Evolutionary conservation across 352 stramenopile species (phyloP).

Genomic region (Globisporangium nagaii): DNA sequence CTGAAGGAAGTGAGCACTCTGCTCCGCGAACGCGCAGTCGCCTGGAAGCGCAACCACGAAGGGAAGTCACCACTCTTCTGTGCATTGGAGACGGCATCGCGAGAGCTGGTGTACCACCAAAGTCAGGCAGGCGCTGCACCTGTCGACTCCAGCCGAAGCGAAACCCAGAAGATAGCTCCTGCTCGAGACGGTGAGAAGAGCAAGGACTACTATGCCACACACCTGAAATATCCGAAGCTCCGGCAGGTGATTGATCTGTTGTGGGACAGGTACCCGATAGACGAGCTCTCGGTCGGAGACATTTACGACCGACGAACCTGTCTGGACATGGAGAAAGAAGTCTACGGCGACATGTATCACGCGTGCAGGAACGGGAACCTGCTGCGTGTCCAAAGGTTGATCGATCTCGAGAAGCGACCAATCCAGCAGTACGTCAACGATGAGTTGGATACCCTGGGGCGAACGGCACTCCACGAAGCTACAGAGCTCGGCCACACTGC

Average conservation of each 20-base stretch:
- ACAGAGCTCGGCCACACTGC: constrained; percentile 52
- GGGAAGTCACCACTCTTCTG: constrained; percentile 47
- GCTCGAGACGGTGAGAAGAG: constrained; percentile 4
- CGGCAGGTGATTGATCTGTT: constrained; percentile 65
- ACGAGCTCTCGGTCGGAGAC: constrained; percentile 24
- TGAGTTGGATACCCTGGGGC: constrained; percentile 27
- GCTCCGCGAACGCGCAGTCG: constrained; percentile 30
- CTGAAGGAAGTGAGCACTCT: constrained; percentile 53
- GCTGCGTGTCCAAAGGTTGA: constrained; percentile 39
- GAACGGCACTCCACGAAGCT: constrained; percentile 53
- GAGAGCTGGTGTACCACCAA: constrained; percentile 4
- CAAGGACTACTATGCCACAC: constrained; percentile 34
- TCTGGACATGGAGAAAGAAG: constrained; percentile 36
- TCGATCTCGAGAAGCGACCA: constrained; percentile 54
- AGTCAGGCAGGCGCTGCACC: constrained; percentile 7
- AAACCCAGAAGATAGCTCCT: background rate
- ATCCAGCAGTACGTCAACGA: constrained; percentile 46
- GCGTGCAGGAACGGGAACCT: constrained; percentile 53
- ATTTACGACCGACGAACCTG: constrained; percentile 30
- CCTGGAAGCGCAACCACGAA: constrained; percentile 40
- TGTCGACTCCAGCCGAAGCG: background rate
- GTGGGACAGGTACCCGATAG: constrained; percentile 40
- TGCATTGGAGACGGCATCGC: constrained; percentile 40
- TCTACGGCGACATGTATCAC: constrained; percentile 51
- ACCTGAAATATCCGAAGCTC: constrained; percentile 37